A percentile compares a stretch with the other conserved stretches of the same genome.
Conservation (phyloP, 2,329 filamentous ascomycete genomes). For the Ophiognomonia clavigignenti-juglandacearum region DNA sequence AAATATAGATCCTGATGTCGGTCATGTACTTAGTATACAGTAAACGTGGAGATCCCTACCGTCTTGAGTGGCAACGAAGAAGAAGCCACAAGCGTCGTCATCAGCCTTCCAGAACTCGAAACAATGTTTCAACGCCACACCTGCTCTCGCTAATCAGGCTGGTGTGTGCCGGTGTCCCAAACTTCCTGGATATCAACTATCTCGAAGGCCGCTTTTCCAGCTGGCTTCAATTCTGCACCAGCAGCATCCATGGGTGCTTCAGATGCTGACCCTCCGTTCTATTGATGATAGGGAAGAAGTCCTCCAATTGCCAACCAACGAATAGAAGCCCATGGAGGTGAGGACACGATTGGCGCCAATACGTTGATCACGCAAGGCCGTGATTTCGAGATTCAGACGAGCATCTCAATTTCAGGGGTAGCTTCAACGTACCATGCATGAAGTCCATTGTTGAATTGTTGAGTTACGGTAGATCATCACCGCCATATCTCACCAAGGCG, state of each 20-base stretch:
- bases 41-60: too few species aligned
- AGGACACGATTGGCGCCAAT: slow-evolving; percentile 10
- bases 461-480: slow-evolving; percentile 8
- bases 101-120: too few species aligned
- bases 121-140: too few species aligned
- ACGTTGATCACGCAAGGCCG: slow-evolving; percentile 7
- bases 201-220: slow-evolving; percentile 2
- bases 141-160: not conserved
- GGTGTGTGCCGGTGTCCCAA: not conserved
- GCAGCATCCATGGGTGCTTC: slow-evolving; percentile 6
- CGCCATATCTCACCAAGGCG: slow-evolving; percentile 6
- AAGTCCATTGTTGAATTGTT: slow-evolving; percentile 14
- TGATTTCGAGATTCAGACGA: slow-evolving; percentile 10
- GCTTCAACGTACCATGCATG: slow-evolving; percentile 13
- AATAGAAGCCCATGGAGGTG: slow-evolving; percentile 12
- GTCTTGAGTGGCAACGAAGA: too few species aligned
- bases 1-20: too few species aligned
- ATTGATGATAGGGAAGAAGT: slow-evolving; percentile 6
- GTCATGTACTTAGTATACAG: too few species aligned
- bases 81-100: too few species aligned
- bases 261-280: slow-evolving; percentile 12
- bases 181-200: slow-evolving; percentile 3
- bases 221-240: slow-evolving; percentile 3
- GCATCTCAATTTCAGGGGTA: slow-evolving; percentile 24
- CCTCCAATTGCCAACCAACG: slow-evolving; percentile 3